Conservation (phyloP, 345 rosid genomes). For the Rhizophora apiculata region DNA sequence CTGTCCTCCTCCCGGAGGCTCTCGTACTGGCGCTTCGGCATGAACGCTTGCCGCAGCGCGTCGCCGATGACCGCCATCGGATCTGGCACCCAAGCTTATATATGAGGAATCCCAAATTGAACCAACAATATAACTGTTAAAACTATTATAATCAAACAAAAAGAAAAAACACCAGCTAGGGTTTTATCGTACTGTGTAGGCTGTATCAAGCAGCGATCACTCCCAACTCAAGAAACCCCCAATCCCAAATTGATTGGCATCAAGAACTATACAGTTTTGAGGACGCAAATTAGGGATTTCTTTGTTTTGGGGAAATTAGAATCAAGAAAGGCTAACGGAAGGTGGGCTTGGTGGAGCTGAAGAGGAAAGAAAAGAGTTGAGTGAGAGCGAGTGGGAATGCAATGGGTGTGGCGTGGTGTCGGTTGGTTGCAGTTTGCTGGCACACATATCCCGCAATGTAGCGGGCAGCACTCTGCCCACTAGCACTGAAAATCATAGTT, state of each 20-base stretch:
- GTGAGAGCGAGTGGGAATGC: not conserved
- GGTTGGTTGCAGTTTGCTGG: constrained; percentile 3
- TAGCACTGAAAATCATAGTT: no score
- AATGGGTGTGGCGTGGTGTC: not conserved
- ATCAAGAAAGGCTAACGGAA: no score
- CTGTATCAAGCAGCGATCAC: not conserved
- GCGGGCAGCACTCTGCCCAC: constrained; percentile 12
- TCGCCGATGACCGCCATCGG: constrained; percentile 74
- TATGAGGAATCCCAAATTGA: not conserved
- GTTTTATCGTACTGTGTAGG: not conserved
- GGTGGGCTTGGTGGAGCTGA: no score
- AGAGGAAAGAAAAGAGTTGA: no score
- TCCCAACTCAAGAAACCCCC: not conserved
- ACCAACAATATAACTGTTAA: no score
- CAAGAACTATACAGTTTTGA: no score
- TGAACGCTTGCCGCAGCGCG: constrained; percentile 86
- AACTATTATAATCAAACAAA: no score
- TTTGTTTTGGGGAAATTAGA: no score
- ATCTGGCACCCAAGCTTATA: not conserved
- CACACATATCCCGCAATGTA: constrained; percentile 9
- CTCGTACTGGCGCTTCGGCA: constrained; percentile 88
- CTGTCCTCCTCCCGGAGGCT: constrained; percentile 74
- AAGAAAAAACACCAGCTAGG: not conserved
- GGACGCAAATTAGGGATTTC: no score
- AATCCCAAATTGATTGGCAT: no score